These are phyloP conservation scores for Arthrobotrys iridis DNA, from an alignment of 2,329 filamentous ascomycete species.

Conservation along the genomic window DNA sequence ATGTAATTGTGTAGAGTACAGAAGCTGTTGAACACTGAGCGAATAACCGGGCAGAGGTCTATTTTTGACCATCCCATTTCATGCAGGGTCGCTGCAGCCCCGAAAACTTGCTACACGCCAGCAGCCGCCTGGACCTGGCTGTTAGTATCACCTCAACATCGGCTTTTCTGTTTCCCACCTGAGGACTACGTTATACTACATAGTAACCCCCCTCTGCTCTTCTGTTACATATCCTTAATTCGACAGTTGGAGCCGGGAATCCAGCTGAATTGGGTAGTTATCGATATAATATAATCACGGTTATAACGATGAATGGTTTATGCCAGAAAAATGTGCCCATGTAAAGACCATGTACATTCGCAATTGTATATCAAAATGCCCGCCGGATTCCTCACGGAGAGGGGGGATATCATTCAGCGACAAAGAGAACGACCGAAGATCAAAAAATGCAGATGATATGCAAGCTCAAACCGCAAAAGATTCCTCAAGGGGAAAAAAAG, in stretches of 20 bases:
- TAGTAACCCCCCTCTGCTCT: background rate
- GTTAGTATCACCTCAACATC: background rate
- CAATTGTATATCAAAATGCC: slow-evolving; percentile 26
- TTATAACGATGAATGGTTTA: too few species aligned
- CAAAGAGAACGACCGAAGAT: background rate
- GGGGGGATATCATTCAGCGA: slow-evolving; percentile 19
- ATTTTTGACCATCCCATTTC: slow-evolving; percentile 34
- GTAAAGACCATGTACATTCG: slow-evolving; percentile 4
- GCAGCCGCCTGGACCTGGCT: slow-evolving; percentile 33
- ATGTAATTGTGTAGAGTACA: too few species aligned
- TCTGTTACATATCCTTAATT: background rate
- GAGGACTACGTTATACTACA: background rate
- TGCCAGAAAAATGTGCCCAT: too few species aligned
- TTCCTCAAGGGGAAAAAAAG: background rate
- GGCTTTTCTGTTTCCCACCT: background rate
- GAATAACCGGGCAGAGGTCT: slow-evolving; percentile 1
- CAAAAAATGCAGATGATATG: background rate
- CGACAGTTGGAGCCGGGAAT: background rate
- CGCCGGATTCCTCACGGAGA: slow-evolving; percentile 3
- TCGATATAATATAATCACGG: too few species aligned
- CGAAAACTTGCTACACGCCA: slow-evolving; percentile 32
- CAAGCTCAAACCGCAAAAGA: background rate
- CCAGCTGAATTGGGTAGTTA: background rate
- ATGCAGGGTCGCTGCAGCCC: slow-evolving; percentile 39
- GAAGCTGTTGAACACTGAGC: background rate